Evolutionary conservation across 1,139 yeast species (phyloP).

Genomic region (Candida sp.): DNA sequence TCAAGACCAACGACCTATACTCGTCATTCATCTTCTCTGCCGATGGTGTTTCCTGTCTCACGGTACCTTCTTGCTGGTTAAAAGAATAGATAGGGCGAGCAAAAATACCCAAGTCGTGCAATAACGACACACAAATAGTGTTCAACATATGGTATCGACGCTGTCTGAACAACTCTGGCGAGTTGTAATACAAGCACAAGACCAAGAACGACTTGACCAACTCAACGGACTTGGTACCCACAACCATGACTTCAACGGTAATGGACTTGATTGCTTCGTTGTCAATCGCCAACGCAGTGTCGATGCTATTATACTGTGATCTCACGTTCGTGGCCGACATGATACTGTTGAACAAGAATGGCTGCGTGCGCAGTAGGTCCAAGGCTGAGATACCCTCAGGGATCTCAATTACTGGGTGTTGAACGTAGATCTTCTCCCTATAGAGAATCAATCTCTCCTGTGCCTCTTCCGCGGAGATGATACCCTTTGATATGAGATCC

Average conservation of each 20-base stretch:
- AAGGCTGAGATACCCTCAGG: slow-evolving; percentile 48
- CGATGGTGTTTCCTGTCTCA: slow-evolving; percentile 18
- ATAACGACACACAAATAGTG: slow-evolving; percentile 66
- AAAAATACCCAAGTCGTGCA: slow-evolving; percentile 80
- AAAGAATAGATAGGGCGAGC: slow-evolving; percentile 46
- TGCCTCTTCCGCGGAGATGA: slow-evolving; percentile 56
- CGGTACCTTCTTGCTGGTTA: slow-evolving; percentile 38
- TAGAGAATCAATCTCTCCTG: slow-evolving; percentile 47
- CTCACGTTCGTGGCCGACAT: slow-evolving; percentile 63
- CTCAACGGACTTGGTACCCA: slow-evolving; percentile 77
- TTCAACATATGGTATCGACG: slow-evolving; percentile 77
- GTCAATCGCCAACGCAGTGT: slow-evolving; percentile 49
- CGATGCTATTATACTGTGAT: slow-evolving; percentile 30
- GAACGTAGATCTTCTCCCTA: slow-evolving; percentile 36
- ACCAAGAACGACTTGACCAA: slow-evolving; percentile 65
- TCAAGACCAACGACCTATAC: slow-evolving; percentile 47
- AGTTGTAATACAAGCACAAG: slow-evolving; percentile 78
- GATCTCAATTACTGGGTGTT: slow-evolving; percentile 60
- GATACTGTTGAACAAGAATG: slow-evolving; percentile 65
- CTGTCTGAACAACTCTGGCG: slow-evolving; percentile 81
- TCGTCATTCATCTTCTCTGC: slow-evolving; percentile 12
- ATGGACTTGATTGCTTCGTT: slow-evolving; percentile 61
- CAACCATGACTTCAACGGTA: slow-evolving; percentile 64
- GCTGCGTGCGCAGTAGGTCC: slow-evolving; percentile 53
- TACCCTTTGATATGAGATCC: slow-evolving; percentile 54